These are phyloP conservation scores for Flaveria robusta DNA, from an alignment of 129 eudicot species.

Conservation along the genomic window DNA sequence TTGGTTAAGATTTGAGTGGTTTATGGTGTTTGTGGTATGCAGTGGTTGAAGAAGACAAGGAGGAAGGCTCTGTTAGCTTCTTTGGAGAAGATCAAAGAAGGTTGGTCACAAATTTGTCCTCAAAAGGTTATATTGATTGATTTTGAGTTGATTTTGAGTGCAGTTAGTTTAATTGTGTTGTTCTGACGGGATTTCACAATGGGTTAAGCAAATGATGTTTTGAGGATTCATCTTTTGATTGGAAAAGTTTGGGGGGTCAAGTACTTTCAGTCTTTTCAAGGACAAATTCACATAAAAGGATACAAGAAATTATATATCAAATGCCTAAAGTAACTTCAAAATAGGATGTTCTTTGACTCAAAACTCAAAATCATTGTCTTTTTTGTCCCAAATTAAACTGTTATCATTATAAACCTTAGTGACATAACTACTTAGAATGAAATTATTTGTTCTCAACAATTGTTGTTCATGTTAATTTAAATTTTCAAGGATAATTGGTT, in stretches of 20 bases:
- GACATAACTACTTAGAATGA: neutral
- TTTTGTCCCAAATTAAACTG: neutral
- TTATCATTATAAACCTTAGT: neutral
- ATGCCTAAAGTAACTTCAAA: conserved; percentile 8
- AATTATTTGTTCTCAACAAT: neutral
- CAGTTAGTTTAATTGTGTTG: conserved; percentile 13
- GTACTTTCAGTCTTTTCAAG: neutral
- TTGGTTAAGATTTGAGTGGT: conserved; percentile 6
- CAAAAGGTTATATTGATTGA: neutral
- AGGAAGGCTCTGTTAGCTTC: conserved; percentile 89
- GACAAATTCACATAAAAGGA: neutral
- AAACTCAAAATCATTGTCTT: neutral
- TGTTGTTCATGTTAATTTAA: conserved; percentile 25
- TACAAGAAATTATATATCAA: neutral
- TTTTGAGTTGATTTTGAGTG: no score
- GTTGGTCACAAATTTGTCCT: conserved; percentile 37
- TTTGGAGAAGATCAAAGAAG: conserved; percentile 93
- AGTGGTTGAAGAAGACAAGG: conserved; percentile 92
- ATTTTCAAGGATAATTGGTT: neutral
- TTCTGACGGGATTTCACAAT: neutral
- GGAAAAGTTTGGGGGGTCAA: neutral
- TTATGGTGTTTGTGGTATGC: conserved; percentile 24
- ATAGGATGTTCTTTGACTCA: neutral
- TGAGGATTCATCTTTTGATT: no score
- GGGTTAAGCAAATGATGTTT: no score